Conservation (phyloP, 2,329 filamentous ascomycete genomes). For the Pseudogymnoascus sp. region DNA sequence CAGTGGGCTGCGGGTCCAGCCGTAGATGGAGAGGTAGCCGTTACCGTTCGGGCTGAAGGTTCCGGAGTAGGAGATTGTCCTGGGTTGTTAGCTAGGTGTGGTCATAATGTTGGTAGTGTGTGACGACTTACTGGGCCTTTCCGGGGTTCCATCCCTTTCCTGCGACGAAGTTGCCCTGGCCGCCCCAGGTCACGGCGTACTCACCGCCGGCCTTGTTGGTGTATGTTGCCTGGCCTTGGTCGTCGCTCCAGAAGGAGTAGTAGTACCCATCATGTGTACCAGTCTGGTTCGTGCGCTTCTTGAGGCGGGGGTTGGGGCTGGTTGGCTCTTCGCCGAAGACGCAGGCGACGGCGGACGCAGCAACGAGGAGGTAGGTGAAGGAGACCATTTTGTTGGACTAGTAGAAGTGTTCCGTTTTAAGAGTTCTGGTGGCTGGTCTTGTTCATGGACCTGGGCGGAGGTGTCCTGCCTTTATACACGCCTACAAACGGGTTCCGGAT, state of each 20-base stretch:
- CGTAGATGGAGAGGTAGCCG: conserved; percentile 46
- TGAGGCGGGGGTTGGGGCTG: conserved; percentile 1
- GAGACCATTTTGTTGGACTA: background rate
- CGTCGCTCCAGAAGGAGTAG: conserved; percentile 44
- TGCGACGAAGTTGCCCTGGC: conserved; percentile 38
- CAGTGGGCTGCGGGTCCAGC: conserved; percentile 46
- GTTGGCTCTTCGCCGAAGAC: conserved; percentile 1
- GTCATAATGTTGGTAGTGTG: background rate
- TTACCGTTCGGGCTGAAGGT: conserved; percentile 32
- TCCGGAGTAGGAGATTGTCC: conserved; percentile 35
- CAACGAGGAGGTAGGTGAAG: background rate
- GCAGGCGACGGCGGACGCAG: background rate
- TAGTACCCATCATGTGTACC: background rate
- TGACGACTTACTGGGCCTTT: conserved; percentile 1
- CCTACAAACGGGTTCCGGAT: background rate
- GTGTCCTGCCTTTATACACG: background rate
- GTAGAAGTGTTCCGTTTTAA: background rate
- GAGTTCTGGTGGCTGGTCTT: background rate
- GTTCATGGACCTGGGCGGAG: background rate
- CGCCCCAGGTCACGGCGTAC: conserved; percentile 42
- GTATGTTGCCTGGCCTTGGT: conserved; percentile 41
- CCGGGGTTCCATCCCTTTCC: conserved; percentile 41
- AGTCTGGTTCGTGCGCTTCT: conserved; percentile 3
- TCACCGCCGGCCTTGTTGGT: conserved; percentile 44
- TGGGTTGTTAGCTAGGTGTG: conserved; percentile 15